Percentiles rank a stretch among this genome's conserved stretches.
Conservation (phyloP, 345 rosid species). For the Brassica nigra region DNA sequence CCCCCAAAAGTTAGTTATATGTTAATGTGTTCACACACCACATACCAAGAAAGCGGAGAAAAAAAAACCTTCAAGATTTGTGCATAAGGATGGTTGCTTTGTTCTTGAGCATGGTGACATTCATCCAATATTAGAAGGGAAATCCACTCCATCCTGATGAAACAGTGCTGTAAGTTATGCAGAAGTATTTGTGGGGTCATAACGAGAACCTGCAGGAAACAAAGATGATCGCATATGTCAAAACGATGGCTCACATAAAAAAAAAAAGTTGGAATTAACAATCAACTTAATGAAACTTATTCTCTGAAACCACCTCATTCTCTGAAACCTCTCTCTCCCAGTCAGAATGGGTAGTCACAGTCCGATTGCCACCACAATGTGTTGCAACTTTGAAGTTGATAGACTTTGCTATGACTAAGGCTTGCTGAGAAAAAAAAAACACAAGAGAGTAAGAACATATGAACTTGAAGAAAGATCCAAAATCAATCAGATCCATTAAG, state of each 20-base stretch:
- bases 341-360: slow-evolving; percentile 51
- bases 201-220: slow-evolving; percentile 73
- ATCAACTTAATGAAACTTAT: slow-evolving; percentile 5
- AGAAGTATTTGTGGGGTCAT: slow-evolving; percentile 89
- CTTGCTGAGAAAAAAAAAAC: slow-evolving; percentile 63
- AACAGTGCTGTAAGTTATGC: slow-evolving; percentile 74
- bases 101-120: slow-evolving; percentile 93
- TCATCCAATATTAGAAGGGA: slow-evolving; percentile 91
- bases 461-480: slow-evolving; percentile 11
- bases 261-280: neutral
- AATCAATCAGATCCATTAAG: slow-evolving; percentile 5
- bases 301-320: slow-evolving; percentile 80
- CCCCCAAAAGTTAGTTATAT: slow-evolving; percentile 25
- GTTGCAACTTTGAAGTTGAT: slow-evolving; percentile 68
- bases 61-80: slow-evolving; percentile 79
- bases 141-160: slow-evolving; percentile 84
- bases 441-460: slow-evolving; percentile 19
- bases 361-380: slow-evolving; percentile 61
- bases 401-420: slow-evolving; percentile 73
- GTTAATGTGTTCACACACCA: slow-evolving; percentile 19
- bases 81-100: slow-evolving; percentile 86
- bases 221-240: slow-evolving; percentile 26
- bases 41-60: slow-evolving; percentile 24
- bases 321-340: slow-evolving; percentile 76
- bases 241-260: neutral